Evolutionary conservation across 495 filamentous ascomycete species (phyloP), one percentile per base, ranked within the genome.

Genomic region (Wilcoxina mikolae): DNA sequence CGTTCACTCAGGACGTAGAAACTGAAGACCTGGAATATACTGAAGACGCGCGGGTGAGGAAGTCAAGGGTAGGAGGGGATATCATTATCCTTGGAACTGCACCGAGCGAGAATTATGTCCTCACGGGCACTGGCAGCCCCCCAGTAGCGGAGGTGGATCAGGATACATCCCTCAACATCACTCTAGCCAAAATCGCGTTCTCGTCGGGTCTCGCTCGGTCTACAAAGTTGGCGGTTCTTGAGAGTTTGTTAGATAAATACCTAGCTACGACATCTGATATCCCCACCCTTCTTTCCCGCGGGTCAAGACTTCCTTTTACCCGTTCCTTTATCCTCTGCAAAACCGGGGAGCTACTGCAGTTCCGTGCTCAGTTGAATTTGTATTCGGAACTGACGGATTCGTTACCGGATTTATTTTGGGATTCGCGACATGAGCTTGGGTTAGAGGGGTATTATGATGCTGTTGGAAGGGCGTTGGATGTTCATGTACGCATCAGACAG

Each of bases 301-400:
- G 78, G 33, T 76, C 75, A 33, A 76, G 75, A 26, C 68, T 86
- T 7, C 83, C 82, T 1, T 87, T 83, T 58, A 84, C 78, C 18
- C 75, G 85, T 33, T 72, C 74, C 33, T 86, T 89, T 65, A 87
- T 96, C 59, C 76, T 95, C 23, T 81, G 84, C 53, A 96, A 96
- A 66, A 95, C 91, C 0, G 91, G 90, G 25, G 84, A 95, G 61
- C 75, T 98, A n/a, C 74, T 98, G 9, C 82, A 78, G 65, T 78
- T 96, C 29, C 81, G 91, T 27, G 88, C 88, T 4, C 90, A 95
- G 65, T 72, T 98, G 44, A 98, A 98, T 65, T 83, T 96, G 48
- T 95, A 95, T 69, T 93, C 88, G 4, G 91, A 98, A 65, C 76
- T 98, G 48, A 98, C 91, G 0, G 91, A 98, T 69, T 87, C 85